Base-by-base conservation (phyloP, 306 rosid species). In the Dalbergia cultrata region DNA sequence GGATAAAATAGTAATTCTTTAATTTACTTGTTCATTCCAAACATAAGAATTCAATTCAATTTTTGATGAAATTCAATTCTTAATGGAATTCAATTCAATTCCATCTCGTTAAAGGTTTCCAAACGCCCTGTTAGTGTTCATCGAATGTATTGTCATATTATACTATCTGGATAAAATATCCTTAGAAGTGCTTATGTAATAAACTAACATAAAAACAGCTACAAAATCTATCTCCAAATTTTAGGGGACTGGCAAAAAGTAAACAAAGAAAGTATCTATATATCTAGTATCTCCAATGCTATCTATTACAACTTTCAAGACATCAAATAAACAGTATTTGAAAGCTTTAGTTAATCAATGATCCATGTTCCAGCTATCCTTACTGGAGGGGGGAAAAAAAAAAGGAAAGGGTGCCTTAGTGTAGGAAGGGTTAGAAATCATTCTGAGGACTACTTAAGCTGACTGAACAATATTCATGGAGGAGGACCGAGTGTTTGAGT, bases 291-390 rank as follows among this genome's bases (percentile, higher is more conserved):
- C 45, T 67, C 67, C 39, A 45, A 56, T 17, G 44, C 35, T 31
- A 17, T 68, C 50, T 60, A 35, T 75, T 35, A 60, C 77, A 75
- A 60, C 62, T 35, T 37, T 34, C 50, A 82, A 39, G 49, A 37
- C 57, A 70, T 41, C 37, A 77, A 0, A 44, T 43, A 67, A 57
- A 17, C 26, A 53, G 54, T 72, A 62, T 64, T 52, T 56, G 53
- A 39, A 80, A 37, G 14, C 67, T 70, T 9, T 67, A 57, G 41
- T 53, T 33, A 64, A 22, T 53, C 22, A 35, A 13, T 26, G 22
- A 70, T 64, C 43, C 31, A 43, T 41, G 77, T 26, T 50, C 54
- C 54, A 60, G 34, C 41, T 45, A 45, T 13, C 4, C 13, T 49
- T 49, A 49, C 54, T 13, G 6, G n/a, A 43, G 47, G 47, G 1